Conservation (phyloP, 23 red algal genomes). For the Chondrus crispus region DNA sequence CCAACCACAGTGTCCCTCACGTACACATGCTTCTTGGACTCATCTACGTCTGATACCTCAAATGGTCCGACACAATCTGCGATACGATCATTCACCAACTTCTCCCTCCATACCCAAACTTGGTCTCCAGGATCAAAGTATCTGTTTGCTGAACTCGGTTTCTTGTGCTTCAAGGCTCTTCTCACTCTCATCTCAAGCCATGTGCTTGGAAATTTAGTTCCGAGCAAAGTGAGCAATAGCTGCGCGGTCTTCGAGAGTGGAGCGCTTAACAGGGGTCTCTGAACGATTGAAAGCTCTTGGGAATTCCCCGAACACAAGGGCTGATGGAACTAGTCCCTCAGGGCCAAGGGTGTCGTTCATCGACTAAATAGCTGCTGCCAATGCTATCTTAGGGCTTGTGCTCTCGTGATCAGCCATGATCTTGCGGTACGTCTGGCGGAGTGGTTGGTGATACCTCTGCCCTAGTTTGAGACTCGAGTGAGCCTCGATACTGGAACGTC, state of each 20-base stretch:
- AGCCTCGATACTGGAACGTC: too few species aligned
- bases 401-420: not conserved
- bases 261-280: not conserved
- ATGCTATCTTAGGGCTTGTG: not conserved
- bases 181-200: not conserved
- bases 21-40: conserved; percentile 7
- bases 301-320: conserved; percentile 31
- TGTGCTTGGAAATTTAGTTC: not conserved
- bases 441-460: not conserved
- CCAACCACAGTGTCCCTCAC: not conserved
- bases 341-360: conserved; percentile 11
- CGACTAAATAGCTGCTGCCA: not conserved
- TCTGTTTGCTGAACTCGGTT: not conserved
- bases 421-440: not conserved
- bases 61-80: conserved; percentile 31
- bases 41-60: not conserved
- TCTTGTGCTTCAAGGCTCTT: not conserved
- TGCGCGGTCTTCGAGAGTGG: not conserved
- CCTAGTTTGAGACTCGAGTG: not conserved
- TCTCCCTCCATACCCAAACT: conserved; percentile 51
- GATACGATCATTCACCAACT: not conserved
- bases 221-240: not conserved
- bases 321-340: conserved; percentile 8
- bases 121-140: not conserved
- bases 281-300: not conserved